Evolutionary conservation across 106 monocot genomes (phyloP), one percentile per base, ranked within the genome.

Genomic region (Acanthochlamys bracteata): DNA sequence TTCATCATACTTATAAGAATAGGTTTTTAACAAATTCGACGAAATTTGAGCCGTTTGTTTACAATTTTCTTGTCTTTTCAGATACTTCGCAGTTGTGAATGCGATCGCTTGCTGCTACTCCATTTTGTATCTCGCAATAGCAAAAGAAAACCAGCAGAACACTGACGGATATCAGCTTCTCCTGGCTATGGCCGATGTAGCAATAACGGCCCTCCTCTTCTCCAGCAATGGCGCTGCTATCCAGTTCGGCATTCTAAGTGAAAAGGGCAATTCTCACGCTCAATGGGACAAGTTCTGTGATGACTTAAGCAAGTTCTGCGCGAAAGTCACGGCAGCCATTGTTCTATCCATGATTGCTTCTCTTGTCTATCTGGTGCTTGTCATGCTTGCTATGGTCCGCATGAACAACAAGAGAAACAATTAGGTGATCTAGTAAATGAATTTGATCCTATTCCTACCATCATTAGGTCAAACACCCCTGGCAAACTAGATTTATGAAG

Each of bases 141-240:
- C 61, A 19, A 20, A 62, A 0, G 43, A 13, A 10, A 74, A 61
- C 12, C 41, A 20, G n/a, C 42, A 20, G 8, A 0, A 27, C 23
- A 10, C 53, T 25, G 13, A 13, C 1, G 23, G 39, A 24, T 4
- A 46, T 13, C 20, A 42, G 33, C 20, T 68, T 1, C 63, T 61
- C 14, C 21, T 75, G 23, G 16, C 68, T 14, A 61, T 75, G 43
- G 41, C 68, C 24, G 75, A 75, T 63, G 39, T 75, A 21, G 11
- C 68, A 11, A 20, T 63, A 20, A 13, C 39, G 33, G 43, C 61
- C 15, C 62, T 75, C 53, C 67, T 75, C 20, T 62, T 75, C 53
- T 68, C 75, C 2, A 11, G 55, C 24, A 68, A 61, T 24, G 56
- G 75, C 20, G 75, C 75, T 0, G 75, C 75, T 0, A 33, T 68